phyloP scores from a whole-genome alignment of 345 rosid genomes.

The Murraya koenigii region DNA sequence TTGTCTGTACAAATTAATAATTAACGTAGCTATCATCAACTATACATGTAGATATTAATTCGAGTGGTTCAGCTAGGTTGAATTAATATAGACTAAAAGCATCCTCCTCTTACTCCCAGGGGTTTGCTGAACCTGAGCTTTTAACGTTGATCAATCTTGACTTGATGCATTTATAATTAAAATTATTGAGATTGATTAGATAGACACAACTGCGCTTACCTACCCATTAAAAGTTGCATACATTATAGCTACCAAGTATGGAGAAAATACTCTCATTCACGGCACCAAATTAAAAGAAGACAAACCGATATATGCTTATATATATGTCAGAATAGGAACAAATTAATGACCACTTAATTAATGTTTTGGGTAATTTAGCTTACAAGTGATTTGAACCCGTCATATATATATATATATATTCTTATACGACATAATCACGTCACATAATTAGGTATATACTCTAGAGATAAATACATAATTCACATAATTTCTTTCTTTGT shows the following conservation, averaged over 20 bases:
- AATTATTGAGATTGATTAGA: background rate
- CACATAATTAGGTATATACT: background rate
- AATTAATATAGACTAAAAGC: background rate
- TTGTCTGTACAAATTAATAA: no score
- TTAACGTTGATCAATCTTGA: background rate
- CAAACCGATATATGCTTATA: no score
- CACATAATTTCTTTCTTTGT: background rate
- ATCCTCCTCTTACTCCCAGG: background rate
- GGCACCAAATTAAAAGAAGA: no score
- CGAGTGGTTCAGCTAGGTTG: background rate
- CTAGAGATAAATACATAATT: background rate
- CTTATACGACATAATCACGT: no score
- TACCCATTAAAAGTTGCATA: background rate
- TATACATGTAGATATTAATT: no score
- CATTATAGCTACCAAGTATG: no score
- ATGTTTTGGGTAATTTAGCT: background rate
- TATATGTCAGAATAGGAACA: no score
- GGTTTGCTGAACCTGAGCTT: background rate
- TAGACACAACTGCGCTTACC: slow-evolving; percentile 1
- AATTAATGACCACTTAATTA: background rate
- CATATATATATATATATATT: no score
- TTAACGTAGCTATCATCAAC: no score
- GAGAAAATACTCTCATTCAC: no score
- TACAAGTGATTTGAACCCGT: slow-evolving; percentile 7
- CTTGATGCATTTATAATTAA: background rate